Evolutionary conservation across 805 yeast genomes (phyloP).

Genomic region (Yarrowia hollandica): DNA sequence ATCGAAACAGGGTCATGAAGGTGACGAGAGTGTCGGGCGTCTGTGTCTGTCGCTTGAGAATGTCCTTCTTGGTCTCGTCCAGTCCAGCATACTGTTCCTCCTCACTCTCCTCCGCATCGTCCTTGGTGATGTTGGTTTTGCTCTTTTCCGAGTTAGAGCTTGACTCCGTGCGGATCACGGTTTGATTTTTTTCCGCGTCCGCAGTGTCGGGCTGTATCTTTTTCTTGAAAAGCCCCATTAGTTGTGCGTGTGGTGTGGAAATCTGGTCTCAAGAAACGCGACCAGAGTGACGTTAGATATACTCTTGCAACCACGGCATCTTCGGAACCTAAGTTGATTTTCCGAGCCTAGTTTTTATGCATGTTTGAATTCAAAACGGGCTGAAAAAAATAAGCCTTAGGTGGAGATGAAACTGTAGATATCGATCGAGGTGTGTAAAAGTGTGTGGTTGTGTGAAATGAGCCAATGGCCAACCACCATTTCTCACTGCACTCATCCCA

Average conservation of each 20-base stretch:
- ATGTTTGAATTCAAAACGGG: not conserved
- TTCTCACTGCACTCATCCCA: too few species aligned
- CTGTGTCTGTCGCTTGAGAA: constrained; percentile 41
- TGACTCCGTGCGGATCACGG: constrained; percentile 16
- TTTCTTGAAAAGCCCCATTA: constrained; percentile 13
- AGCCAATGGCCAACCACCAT: too few species aligned
- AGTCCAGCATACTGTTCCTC: constrained; percentile 38
- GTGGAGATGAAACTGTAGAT: not conserved
- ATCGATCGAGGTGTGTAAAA: not conserved
- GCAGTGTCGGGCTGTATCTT: not conserved
- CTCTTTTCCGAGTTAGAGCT: constrained; percentile 12
- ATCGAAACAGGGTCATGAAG: constrained; percentile 41
- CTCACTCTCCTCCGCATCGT: constrained; percentile 11
- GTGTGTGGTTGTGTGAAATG: too few species aligned
- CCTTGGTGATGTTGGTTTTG: not conserved
- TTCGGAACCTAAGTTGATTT: constrained; percentile 14
- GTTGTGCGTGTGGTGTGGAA: not conserved
- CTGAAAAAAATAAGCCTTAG: not conserved
- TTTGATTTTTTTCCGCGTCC: constrained; percentile 12
- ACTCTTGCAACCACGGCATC: constrained; percentile 17
- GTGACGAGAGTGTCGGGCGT: constrained; percentile 34
- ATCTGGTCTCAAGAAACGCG: not conserved
- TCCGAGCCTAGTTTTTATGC: constrained; percentile 23
- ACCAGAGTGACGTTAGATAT: not conserved
- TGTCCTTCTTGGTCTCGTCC: constrained; percentile 40